Evolutionary conservation across 352 stramenopile genomes (phyloP), one percentile per base, ranked within the genome.

Genomic region (Globisporangium abappressorium): DNA sequence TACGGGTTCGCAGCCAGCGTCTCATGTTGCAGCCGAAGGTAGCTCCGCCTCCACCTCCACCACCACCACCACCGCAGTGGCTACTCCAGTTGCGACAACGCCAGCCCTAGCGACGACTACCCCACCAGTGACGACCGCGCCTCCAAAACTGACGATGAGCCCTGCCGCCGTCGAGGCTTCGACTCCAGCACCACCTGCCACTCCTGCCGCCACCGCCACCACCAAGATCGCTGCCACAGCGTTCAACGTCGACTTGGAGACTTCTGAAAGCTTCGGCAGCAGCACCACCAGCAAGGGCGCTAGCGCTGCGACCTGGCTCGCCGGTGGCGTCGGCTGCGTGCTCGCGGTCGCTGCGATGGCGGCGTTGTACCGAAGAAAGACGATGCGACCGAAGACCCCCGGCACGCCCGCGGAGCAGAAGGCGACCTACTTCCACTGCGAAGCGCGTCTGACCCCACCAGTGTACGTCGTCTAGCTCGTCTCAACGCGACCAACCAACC

Each of bases 351-450:
- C 70, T 14, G 75, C 51, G 2, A 43, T 79, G 22, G 67, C 46
- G 2, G 55, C 66, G 28, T 62, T 61, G 15, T 62, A 70, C 47
- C 70, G 70, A 57, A 65, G 65, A 56, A 77, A 75, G 60, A 47
- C 49, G 15, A 63, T 64, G 41, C 43, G 47, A 7, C 60, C 62
- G 38, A 70, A 70, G 65, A 79, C 74, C 0, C 72, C 75, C 1
- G 72, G 72, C 59, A 81, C 72, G 26, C 72, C 72, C n/a, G 62
- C 71, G 61, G 71, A 78, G 34, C 51, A 74, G 66, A 65, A 65
- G 41, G 56, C 70, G 12, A 73, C 72, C 28, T 81, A 79, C 65
- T 81, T 79, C 57, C 75, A 77, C 57, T 75, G 76, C 43, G 69
- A 81, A 64, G 68, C 41, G n/a, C 66, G 66, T 3, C 65, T 81